Conservation (phyloP, 306 rosid genomes). For the Prunus davidiana region DNA sequence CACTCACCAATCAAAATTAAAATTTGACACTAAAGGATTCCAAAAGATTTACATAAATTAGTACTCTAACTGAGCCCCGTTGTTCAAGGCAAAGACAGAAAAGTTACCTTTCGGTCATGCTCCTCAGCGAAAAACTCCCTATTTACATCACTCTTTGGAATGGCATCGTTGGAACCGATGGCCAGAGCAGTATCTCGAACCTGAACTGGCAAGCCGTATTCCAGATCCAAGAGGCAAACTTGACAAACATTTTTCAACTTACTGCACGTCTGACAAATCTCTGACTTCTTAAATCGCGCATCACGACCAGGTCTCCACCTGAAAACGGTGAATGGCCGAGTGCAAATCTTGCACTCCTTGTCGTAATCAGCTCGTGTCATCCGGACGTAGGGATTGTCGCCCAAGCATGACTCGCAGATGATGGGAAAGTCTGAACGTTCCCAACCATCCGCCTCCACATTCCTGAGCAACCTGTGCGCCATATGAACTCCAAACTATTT, state of each 20-base stretch:
- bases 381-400: constrained; percentile 48
- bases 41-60: background rate
- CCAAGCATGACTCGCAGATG: constrained; percentile 48
- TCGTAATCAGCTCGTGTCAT: constrained; percentile 57
- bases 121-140: constrained; percentile 93
- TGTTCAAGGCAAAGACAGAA: background rate
- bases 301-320: constrained; percentile 94
- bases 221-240: constrained; percentile 90
- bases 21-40: background rate
- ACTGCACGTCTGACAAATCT: constrained; percentile 93
- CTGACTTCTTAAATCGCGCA: constrained; percentile 79
- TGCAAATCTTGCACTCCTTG: constrained; percentile 95
- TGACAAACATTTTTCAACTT: constrained; percentile 89
- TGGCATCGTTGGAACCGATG: constrained; percentile 67
- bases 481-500: background rate
- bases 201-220: constrained; percentile 86
- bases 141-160: constrained; percentile 92
- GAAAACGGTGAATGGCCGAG: constrained; percentile 89
- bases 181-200: constrained; percentile 84
- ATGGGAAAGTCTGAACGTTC: constrained; percentile 50
- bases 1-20: constrained; percentile 20
- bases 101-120: constrained; percentile 78
- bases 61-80: background rate
- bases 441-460: constrained; percentile 48
- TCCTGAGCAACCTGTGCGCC: constrained; percentile 43